Conservation (phyloP, 2,329 filamentous ascomycete species). For the Aspergillus fijiensis region DNA sequence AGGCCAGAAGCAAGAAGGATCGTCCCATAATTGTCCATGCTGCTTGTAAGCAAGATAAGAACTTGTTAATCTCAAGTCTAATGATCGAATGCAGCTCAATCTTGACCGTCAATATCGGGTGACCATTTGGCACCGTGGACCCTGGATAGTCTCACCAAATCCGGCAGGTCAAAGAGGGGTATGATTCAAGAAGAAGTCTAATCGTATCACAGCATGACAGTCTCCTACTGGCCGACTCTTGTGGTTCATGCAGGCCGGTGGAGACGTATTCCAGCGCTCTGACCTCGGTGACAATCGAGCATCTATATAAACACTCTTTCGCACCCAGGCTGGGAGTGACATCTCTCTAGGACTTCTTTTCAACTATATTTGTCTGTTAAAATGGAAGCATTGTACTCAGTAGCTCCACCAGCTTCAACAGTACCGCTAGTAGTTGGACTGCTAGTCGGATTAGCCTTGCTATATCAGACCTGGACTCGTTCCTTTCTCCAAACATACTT, state of each 20-base stretch:
- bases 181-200: background rate
- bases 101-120: too few relatives aligned
- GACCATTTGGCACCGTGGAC: background rate
- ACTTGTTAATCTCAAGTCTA: background rate
- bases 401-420: background rate
- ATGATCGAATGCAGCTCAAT: background rate
- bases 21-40: background rate
- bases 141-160: slow-evolving; percentile 21
- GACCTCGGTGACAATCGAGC: background rate
- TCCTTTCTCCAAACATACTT: background rate
- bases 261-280: background rate
- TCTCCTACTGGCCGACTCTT: background rate
- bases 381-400: slow-evolving; percentile 2
- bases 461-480: slow-evolving; percentile 13
- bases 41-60: background rate
- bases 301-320: background rate
- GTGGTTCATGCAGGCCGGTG: background rate
- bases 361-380: background rate
- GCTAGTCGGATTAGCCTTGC: slow-evolving; percentile 9
- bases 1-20: background rate
- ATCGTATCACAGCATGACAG: background rate
- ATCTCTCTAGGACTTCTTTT: background rate
- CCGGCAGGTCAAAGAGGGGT: slow-evolving; percentile 11
- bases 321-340: background rate
- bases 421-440: slow-evolving; percentile 9